phyloP scores from a whole-genome alignment of 148 eudicot genomes.

The Spergularia bocconei region DNA sequence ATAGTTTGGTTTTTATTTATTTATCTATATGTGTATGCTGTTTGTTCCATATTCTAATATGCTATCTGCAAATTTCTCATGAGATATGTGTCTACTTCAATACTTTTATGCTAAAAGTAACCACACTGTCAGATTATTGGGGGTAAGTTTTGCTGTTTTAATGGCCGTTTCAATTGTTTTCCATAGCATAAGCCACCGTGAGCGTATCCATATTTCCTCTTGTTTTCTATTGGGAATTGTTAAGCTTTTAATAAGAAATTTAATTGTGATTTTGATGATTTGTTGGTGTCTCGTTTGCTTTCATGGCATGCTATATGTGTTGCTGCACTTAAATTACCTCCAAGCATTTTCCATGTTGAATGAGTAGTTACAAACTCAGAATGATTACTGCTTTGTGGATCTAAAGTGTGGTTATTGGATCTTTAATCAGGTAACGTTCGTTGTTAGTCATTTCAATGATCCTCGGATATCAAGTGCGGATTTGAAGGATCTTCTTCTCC shows the following conservation, averaged over 20 bases:
- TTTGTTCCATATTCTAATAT: background rate
- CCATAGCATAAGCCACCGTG: background rate
- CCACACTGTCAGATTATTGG: background rate
- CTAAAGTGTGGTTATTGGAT: constrained; percentile 18
- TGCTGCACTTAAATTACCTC: background rate
- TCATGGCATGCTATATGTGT: background rate
- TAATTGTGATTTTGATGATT: background rate
- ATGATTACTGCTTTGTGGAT: background rate
- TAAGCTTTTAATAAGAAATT: background rate
- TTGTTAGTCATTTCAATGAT: constrained; percentile 86
- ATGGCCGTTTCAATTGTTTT: background rate
- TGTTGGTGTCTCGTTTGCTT: background rate
- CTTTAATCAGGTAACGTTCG: constrained; percentile 69
- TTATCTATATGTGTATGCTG: too few relatives aligned
- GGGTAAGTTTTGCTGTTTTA: background rate
- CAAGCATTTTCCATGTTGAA: background rate
- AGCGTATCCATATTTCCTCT: background rate
- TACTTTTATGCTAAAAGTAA: background rate
- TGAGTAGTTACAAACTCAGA: background rate
- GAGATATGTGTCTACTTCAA: background rate
- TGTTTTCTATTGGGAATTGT: background rate
- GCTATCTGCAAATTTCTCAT: background rate
- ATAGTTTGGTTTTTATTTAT: too few relatives aligned
- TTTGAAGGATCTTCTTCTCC: constrained; percentile 82
- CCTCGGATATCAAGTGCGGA: constrained; percentile 89